A percentile compares a stretch with the other conserved stretches of the same genome.
Conservation (phyloP, 2,329 filamentous ascomycete genomes). For the Blastomyces emzantsi region DNA sequence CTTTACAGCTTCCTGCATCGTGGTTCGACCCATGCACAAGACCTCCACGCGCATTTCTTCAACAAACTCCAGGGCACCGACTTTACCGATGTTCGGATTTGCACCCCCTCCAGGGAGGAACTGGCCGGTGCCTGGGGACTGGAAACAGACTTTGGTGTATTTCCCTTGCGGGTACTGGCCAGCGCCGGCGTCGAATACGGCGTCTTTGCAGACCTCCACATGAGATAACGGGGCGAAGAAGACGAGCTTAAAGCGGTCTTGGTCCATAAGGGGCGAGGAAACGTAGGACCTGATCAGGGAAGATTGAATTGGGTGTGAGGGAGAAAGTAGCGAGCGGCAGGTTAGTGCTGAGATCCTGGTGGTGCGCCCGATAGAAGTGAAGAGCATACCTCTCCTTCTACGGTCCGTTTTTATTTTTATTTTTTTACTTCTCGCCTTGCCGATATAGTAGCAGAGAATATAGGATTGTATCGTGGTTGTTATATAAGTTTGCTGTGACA, state of each 20-base stretch:
- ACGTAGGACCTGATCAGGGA: neutral
- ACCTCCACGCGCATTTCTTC: conserved; percentile 38
- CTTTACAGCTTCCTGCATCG: conserved; percentile 33
- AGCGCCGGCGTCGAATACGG: conserved; percentile 35
- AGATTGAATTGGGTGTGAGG: neutral
- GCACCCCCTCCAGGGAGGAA: conserved; percentile 35
- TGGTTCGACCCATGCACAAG: conserved; percentile 32
- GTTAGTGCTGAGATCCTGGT: neutral
- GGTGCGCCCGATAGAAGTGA: neutral
- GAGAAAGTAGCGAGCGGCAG: neutral
- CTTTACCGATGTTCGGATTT: conserved; percentile 33
- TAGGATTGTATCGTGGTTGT: neutral
- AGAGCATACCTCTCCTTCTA: conserved; percentile 2
- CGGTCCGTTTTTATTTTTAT: neutral
- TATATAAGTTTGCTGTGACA: neutral
- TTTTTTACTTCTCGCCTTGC: neutral
- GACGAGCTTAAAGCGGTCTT: conserved; percentile 33
- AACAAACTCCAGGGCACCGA: conserved; percentile 32
- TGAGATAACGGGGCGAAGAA: conserved; percentile 37
- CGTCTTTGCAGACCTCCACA: conserved; percentile 34
- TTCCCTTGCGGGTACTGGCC: conserved; percentile 35
- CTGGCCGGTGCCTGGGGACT: conserved; percentile 33
- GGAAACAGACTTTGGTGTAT: conserved; percentile 35
- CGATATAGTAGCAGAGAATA: neutral
- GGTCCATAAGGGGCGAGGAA: conserved; percentile 5